Evolutionary conservation across 768 basidiomycete genomes (phyloP).

Genomic region (Podaxis sp.): DNA sequence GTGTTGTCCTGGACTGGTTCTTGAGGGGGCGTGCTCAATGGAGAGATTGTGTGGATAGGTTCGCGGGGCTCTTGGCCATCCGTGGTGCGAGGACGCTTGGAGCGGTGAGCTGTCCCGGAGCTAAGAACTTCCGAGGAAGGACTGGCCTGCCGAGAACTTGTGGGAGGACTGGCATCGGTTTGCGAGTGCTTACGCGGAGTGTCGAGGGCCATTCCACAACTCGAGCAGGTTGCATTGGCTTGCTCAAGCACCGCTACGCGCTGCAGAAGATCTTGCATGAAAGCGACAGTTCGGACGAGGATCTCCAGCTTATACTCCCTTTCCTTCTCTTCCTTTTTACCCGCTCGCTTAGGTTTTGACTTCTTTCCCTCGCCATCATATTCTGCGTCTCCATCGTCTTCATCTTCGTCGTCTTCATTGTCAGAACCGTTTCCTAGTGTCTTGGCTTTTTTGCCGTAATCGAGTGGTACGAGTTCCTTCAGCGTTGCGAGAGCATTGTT

Average conservation of each 20-base stretch:
- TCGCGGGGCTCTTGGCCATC: neutral
- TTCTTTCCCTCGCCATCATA: constrained; percentile 27
- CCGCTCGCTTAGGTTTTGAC: constrained; percentile 32
- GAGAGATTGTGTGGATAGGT: constrained; percentile 15
- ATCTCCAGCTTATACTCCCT: constrained; percentile 95
- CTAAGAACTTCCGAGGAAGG: neutral
- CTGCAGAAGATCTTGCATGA: constrained; percentile 68
- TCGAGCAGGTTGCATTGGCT: constrained; percentile 23
- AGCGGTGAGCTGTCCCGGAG: neutral
- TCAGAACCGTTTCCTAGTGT: constrained; percentile 30
- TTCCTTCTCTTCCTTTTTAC: constrained; percentile 60
- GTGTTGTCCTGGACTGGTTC: constrained; percentile 13
- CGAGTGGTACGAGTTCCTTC: constrained; percentile 71
- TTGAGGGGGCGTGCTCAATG: constrained; percentile 10
- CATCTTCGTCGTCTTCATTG: constrained; percentile 38
- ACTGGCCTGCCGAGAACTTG: constrained; percentile 19
- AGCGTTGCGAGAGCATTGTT: constrained; percentile 85
- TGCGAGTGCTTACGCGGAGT: neutral
- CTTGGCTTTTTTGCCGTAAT: constrained; percentile 34
- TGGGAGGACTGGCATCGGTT: constrained; percentile 2
- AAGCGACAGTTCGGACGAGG: constrained; percentile 77
- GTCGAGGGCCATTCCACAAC: constrained; percentile 18
- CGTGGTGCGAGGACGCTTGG: constrained; percentile 4
- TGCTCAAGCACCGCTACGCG: constrained; percentile 45
- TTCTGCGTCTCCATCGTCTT: constrained; percentile 35